Evolutionary conservation across 2,329 filamentous ascomycete species (phyloP).

Genomic region (Acrocalymma vagum): DNA sequence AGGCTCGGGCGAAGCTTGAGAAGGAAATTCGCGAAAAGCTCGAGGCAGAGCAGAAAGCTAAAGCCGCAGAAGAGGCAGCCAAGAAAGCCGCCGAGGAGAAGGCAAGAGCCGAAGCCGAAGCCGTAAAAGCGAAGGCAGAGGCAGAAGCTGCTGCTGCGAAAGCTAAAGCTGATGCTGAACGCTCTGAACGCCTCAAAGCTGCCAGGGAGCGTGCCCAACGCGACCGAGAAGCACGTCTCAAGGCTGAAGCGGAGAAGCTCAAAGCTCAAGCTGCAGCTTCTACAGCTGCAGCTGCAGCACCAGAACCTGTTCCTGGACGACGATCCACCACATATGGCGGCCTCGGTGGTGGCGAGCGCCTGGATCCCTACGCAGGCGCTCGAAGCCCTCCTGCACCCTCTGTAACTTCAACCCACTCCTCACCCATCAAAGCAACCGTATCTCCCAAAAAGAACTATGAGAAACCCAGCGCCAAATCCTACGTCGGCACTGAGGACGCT

Average conservation of each 20-base stretch:
- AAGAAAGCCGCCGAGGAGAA: slow-evolving; percentile 48
- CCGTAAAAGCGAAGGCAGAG: slow-evolving; percentile 42
- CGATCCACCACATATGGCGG: slow-evolving; percentile 49
- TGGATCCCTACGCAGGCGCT: slow-evolving; percentile 72
- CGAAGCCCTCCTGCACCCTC: slow-evolving; percentile 60
- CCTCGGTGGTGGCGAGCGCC: slow-evolving; percentile 70
- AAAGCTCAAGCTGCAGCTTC: slow-evolving; percentile 31
- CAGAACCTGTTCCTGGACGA: slow-evolving; percentile 30
- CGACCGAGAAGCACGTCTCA: slow-evolving; percentile 47
- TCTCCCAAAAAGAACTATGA: slow-evolving; percentile 55
- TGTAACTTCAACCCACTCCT: slow-evolving; percentile 45
- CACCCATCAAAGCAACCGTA: slow-evolving; percentile 48
- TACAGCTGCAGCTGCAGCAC: slow-evolving; percentile 27
- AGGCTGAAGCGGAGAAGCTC: slow-evolving; percentile 44
- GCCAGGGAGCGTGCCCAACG: slow-evolving; percentile 49
- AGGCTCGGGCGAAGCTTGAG: slow-evolving; percentile 46
- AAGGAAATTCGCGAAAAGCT: slow-evolving; percentile 53
- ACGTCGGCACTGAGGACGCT: slow-evolving; percentile 60
- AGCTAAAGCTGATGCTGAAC: slow-evolving; percentile 43
- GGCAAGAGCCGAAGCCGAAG: slow-evolving; percentile 31
- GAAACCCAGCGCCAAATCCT: slow-evolving; percentile 64
- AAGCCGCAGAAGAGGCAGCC: slow-evolving; percentile 49
- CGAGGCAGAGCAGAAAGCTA: slow-evolving; percentile 49
- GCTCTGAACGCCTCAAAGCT: slow-evolving; percentile 45
- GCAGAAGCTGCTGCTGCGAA: slow-evolving; percentile 40